These are phyloP conservation scores for Xylaria multiplex DNA, from an alignment of 2,329 filamentous ascomycete genomes.

Conservation along the genomic window DNA sequence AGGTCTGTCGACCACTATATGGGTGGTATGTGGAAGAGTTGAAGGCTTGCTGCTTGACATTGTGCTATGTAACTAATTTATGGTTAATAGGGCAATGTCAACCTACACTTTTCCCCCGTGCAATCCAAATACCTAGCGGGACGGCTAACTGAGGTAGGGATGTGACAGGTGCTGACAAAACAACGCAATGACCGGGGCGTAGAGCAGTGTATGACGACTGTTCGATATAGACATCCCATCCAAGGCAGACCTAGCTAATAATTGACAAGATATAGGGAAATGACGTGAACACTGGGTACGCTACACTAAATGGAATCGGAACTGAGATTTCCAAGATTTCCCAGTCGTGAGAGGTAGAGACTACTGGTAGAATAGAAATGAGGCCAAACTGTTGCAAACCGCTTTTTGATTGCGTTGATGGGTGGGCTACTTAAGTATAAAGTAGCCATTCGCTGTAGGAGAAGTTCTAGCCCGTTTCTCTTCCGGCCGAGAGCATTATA, in stretches of 20 bases:
- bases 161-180: not conserved
- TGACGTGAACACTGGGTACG: constrained; percentile 25
- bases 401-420: not conserved
- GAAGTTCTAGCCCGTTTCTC: too few species aligned
- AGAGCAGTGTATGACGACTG: constrained; percentile 17
- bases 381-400: not conserved
- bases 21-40: not conserved
- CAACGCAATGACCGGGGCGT: not conserved
- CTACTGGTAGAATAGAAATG: not conserved
- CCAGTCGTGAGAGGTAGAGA: not conserved
- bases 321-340: constrained; percentile 16
- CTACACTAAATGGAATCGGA: not conserved
- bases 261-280: constrained; percentile 27
- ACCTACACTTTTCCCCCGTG: not conserved
- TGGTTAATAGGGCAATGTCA: not conserved
- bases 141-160: too few species aligned
- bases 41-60: constrained; percentile 6
- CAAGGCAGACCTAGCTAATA: constrained; percentile 32
- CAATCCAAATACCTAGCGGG: too few species aligned
- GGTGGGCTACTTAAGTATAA: too few species aligned
- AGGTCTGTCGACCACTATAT: not conserved
- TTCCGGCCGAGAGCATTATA: constrained; percentile 10
- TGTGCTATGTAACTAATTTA: constrained; percentile 2
- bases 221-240: constrained; percentile 21
- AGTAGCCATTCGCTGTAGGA: too few species aligned